Evolutionary conservation across 139 green algal genomes (phyloP), one percentile per base, ranked within the genome.

Genomic region (Trebouxia sp.): DNA sequence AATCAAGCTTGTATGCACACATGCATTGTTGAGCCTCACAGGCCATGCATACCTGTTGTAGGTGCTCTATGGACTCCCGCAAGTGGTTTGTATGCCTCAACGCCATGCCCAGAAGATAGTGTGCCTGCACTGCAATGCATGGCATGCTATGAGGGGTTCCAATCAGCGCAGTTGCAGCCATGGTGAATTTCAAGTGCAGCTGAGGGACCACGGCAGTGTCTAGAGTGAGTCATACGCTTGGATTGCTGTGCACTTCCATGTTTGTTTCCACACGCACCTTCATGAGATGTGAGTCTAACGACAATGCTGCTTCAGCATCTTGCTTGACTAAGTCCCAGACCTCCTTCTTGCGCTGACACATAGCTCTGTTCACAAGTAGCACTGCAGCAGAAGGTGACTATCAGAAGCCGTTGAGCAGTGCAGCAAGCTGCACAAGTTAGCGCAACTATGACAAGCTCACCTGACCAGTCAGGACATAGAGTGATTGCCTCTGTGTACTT

Each of bases 401-500:
- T n/a, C n/a, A n/a, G n/a, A n/a, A n/a, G n/a, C n/a, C n/a, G n/a
- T n/a, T n/a, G n/a, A n/a, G n/a, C n/a, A 41, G 28, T 38, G 7
- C 37, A 20, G 24, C n/a, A 10, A 41, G 15, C 15, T 53, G 47
- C 47, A 53, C 20, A 65, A 10, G 26, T 37, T 65, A 26, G 22
- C 24, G 32, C 10, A 15, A 35, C n/a, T 28, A 37, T 8, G 35
- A 28, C 55, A 66, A 41, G 32, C 28, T 24, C 12, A 72, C 62
- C 62, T 72, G 62, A 72, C 67, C 67, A 77, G 0, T 47, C 41
- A 20, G 67, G 67, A 24, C 67, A 77, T 5, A 77, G 41, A 35
- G 67, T 77, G 11, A 77, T 22, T 20, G 67, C 67, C 28, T 77
- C 67, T 37, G 67, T 77, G 39, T 77, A 77, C n/a, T 53, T 77